A percentile compares a stretch with the other conserved stretches of the same genome.
phyloP scores from a whole-genome alignment of 345 rosid genomes.

The Leavenworthia alabamica region DNA sequence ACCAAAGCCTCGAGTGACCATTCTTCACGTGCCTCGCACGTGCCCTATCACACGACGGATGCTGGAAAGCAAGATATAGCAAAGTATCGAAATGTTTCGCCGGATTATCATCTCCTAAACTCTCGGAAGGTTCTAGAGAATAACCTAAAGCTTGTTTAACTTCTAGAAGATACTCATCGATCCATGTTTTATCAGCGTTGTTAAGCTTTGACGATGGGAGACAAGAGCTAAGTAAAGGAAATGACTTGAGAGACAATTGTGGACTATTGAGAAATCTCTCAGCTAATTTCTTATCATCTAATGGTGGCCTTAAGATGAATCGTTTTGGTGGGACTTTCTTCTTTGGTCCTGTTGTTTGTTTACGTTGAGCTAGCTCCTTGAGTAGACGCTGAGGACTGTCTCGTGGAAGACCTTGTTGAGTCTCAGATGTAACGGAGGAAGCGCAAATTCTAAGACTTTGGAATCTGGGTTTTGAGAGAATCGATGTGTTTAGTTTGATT shows the following conservation, averaged over 20 bases:
- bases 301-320: slow-evolving; percentile 72
- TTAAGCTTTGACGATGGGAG: slow-evolving; percentile 76
- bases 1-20: slow-evolving; percentile 76
- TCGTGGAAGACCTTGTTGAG: slow-evolving; percentile 53
- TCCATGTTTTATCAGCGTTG: slow-evolving; percentile 82
- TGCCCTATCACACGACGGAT: slow-evolving; percentile 78
- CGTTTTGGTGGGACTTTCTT: slow-evolving; percentile 61
- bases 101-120: slow-evolving; percentile 70
- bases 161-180: slow-evolving; percentile 81
- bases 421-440: slow-evolving; percentile 51
- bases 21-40: slow-evolving; percentile 73
- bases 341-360: slow-evolving; percentile 52
- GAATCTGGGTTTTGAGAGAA: slow-evolving; percentile 29
- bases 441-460: slow-evolving; percentile 38
- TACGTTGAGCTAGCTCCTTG: slow-evolving; percentile 89
- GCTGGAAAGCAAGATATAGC: slow-evolving; percentile 85
- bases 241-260: slow-evolving; percentile 76
- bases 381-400: slow-evolving; percentile 86
- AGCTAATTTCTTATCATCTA: slow-evolving; percentile 72
- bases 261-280: slow-evolving; percentile 82
- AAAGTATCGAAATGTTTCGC: slow-evolving; percentile 88
- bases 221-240: slow-evolving; percentile 81
- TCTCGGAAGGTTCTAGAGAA: slow-evolving; percentile 61
- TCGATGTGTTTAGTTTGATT: slow-evolving; percentile 29
- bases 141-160: slow-evolving; percentile 95